Conservation (phyloP, 2,329 filamentous ascomycete species). For the Fusarium sp. region DNA sequence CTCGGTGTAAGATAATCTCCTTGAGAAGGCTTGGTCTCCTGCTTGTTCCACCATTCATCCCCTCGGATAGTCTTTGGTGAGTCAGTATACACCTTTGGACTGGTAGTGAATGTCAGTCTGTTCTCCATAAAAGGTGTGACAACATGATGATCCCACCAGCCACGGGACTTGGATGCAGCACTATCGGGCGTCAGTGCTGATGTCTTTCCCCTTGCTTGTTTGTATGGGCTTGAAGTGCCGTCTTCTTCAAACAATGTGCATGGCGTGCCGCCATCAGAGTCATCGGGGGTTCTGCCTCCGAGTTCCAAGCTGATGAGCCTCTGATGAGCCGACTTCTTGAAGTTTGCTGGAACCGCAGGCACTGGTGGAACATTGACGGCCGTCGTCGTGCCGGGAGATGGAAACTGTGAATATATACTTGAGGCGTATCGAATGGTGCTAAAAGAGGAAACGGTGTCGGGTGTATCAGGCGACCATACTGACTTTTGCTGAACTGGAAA, state of each 20-base stretch:
- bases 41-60: slow-evolving; percentile 51
- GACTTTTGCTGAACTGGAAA: slow-evolving; percentile 52
- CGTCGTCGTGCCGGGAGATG: slow-evolving; percentile 47
- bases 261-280: slow-evolving; percentile 65
- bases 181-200: slow-evolving; percentile 55
- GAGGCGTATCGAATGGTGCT: slow-evolving; percentile 58
- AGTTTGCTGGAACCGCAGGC: slow-evolving; percentile 62
- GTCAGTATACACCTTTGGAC: slow-evolving; percentile 46
- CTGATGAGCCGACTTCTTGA: slow-evolving; percentile 48
- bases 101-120: slow-evolving; percentile 53
- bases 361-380: slow-evolving; percentile 64
- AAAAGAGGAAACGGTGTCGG: slow-evolving; percentile 58
- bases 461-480: slow-evolving; percentile 70
- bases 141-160: slow-evolving; percentile 83
- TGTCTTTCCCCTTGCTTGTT: slow-evolving; percentile 51
- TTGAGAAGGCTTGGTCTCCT: slow-evolving; percentile 22
- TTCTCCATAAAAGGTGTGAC: slow-evolving; percentile 72
- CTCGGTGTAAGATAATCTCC: slow-evolving; percentile 28
- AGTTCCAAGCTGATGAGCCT: slow-evolving; percentile 50
- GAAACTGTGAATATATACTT: slow-evolving; percentile 69
- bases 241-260: slow-evolving; percentile 78
- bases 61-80: slow-evolving; percentile 44
- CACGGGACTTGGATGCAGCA: slow-evolving; percentile 67
- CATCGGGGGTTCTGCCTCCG: slow-evolving; percentile 46
- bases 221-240: slow-evolving; percentile 54